A percentile compares a stretch with the other conserved stretches of the same genome.
Evolutionary conservation across 2,329 filamentous ascomycete species (phyloP).

Genomic region (Colletotrichum sp.): DNA sequence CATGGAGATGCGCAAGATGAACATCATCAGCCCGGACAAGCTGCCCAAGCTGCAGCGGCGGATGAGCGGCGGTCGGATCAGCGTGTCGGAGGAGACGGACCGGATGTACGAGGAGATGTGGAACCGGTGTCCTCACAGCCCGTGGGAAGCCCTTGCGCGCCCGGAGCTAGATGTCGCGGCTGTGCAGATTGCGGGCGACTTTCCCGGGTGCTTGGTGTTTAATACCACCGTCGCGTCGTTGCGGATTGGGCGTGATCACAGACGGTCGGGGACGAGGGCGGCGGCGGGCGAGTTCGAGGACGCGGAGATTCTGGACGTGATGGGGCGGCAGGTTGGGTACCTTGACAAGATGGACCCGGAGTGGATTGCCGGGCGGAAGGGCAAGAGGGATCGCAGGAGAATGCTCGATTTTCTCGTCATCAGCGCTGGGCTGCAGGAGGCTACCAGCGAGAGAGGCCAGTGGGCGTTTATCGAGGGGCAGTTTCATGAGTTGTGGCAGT

Average conservation of each 20-base stretch:
- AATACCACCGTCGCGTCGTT: not conserved
- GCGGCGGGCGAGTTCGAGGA: not conserved
- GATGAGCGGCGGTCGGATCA: not conserved
- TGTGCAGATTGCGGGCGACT: not conserved
- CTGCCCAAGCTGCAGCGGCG: not conserved
- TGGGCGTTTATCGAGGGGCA: not conserved
- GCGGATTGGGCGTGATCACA: not conserved
- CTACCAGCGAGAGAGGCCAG: not conserved
- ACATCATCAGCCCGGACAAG: not conserved
- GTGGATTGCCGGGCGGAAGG: not conserved
- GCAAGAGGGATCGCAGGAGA: not conserved
- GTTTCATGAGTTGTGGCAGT: constrained; percentile 4
- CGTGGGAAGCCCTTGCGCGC: constrained; percentile 1
- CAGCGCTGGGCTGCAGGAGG: not conserved
- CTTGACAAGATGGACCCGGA: not conserved
- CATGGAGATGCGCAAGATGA: not conserved
- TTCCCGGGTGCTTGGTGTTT: not conserved
- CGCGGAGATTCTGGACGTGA: not conserved
- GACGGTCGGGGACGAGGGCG: not conserved
- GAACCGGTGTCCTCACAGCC: not conserved
- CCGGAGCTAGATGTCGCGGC: not conserved
- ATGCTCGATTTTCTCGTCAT: not conserved
- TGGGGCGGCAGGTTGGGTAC: not conserved
- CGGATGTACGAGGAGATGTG: not conserved
- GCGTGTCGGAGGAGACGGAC: not conserved